Evolutionary conservation across 1,139 yeast species (phyloP).

Genomic region (Lodderomyces oxycetoniae): DNA sequence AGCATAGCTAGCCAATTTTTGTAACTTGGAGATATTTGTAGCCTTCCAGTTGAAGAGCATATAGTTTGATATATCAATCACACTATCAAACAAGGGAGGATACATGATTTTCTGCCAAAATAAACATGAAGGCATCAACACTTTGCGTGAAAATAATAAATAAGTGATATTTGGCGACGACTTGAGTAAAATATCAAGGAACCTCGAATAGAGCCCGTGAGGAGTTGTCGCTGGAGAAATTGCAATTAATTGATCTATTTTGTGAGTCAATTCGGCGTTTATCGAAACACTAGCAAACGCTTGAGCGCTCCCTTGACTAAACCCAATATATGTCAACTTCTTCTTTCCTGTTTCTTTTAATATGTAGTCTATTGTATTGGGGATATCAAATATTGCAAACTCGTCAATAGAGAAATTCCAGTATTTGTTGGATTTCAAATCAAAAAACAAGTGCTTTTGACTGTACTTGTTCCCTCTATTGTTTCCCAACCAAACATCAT

Average conservation of each 20-base stretch:
- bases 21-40: constrained; percentile 60
- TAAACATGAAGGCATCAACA: constrained; percentile 68
- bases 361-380: constrained; percentile 40
- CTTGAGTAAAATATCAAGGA: constrained; percentile 72
- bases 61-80: constrained; percentile 66
- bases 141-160: constrained; percentile 67
- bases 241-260: constrained; percentile 70
- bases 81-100: constrained; percentile 72
- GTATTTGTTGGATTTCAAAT: constrained; percentile 35
- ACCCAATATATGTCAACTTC: constrained; percentile 70
- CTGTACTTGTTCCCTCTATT: constrained; percentile 89
- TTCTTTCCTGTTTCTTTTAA: constrained; percentile 20
- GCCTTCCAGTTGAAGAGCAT: constrained; percentile 78
- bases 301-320: constrained; percentile 90
- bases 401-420: constrained; percentile 48
- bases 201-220: constrained; percentile 68
- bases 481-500: constrained; percentile 91
- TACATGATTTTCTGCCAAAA: constrained; percentile 83
- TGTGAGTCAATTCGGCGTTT: constrained; percentile 62
- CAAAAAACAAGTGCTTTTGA: constrained; percentile 35
- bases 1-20: constrained; percentile 71
- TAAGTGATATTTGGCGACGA: constrained; percentile 75
- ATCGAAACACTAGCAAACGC: constrained; percentile 76
- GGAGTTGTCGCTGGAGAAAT: constrained; percentile 96
- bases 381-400: constrained; percentile 45